A percentile compares a stretch with the other conserved stretches of the same genome.
Conservation (phyloP, 192 early-diverging fungal species). For the Coemansia sp. region DNA sequence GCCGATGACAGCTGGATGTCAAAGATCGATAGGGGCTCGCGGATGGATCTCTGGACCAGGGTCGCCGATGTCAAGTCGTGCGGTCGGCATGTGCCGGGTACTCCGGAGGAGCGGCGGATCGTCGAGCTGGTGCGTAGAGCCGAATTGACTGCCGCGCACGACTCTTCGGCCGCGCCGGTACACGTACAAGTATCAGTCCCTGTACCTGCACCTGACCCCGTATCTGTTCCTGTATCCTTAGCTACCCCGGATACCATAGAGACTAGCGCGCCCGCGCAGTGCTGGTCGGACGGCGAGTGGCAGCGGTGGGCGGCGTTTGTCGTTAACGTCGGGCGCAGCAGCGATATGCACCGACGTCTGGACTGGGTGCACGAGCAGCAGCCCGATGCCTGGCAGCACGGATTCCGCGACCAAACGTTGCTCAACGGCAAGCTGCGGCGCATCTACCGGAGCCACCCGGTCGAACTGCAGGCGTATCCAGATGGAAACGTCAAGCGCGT, state of each 20-base stretch:
- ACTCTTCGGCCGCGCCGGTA: not conserved
- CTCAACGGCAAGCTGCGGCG: conserved; percentile 35
- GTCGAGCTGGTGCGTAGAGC: conserved; percentile 24
- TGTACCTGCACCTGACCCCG: not conserved
- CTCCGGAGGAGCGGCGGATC: conserved; percentile 21
- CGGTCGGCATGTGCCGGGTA: not conserved
- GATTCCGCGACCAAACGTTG: conserved; percentile 24
- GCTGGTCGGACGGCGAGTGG: conserved; percentile 36
- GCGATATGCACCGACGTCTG: conserved; percentile 19
- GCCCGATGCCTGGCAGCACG: conserved; percentile 26
- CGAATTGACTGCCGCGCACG: not conserved
- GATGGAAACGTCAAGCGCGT: conserved; percentile 50
- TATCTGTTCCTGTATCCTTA: not conserved
- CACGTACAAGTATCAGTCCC: not conserved
- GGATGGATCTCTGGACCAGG: conserved; percentile 19
- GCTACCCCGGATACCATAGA: too few species aligned
- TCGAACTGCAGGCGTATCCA: conserved; percentile 34
- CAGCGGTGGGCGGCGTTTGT: conserved; percentile 23
- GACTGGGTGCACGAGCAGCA: conserved; percentile 36
- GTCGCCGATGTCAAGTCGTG: too few species aligned
- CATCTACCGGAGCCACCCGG: conserved; percentile 17
- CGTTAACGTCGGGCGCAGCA: too few species aligned
- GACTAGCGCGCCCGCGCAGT: too few species aligned
- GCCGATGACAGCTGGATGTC: conserved; percentile 4
- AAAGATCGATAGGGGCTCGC: conserved; percentile 19